Evolutionary conservation across 192 early-diverging fungal species (phyloP).

Genomic region (Backusella morwellensis): DNA sequence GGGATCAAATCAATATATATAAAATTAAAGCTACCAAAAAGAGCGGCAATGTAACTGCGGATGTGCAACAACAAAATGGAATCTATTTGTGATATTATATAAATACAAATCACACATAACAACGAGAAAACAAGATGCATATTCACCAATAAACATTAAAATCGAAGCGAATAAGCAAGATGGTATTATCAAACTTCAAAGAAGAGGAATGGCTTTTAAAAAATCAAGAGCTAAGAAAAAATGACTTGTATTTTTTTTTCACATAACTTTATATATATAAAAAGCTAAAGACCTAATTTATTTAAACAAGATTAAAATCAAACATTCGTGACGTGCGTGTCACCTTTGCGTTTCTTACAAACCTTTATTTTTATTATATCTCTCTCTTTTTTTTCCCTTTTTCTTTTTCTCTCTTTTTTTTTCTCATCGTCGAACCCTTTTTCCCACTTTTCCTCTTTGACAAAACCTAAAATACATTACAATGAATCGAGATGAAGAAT

Average conservation of each 20-base stretch:
- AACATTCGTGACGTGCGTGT: neutral
- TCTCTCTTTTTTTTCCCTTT: neutral
- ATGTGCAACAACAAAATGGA: neutral
- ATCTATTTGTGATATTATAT: neutral
- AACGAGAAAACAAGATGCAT: neutral
- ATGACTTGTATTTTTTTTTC: neutral
- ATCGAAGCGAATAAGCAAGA: no score
- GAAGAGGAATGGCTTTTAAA: no score
- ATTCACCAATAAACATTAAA: neutral
- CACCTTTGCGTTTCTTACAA: neutral
- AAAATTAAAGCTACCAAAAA: neutral
- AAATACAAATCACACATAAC: no score
- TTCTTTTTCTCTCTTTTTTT: neutral
- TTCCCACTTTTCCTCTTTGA: neutral
- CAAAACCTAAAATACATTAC: neutral
- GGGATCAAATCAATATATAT: neutral
- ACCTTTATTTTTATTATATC: neutral
- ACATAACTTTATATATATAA: neutral
- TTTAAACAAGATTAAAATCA: slow-evolving; percentile 6
- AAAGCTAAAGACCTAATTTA: neutral
- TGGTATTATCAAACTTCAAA: no score
- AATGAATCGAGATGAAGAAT: slow-evolving; percentile 17
- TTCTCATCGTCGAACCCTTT: neutral
- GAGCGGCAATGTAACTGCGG: neutral
- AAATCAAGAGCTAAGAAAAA: no score